phyloP scores from a whole-genome alignment of 306 rosid genomes.

The Carpinus viminea region DNA sequence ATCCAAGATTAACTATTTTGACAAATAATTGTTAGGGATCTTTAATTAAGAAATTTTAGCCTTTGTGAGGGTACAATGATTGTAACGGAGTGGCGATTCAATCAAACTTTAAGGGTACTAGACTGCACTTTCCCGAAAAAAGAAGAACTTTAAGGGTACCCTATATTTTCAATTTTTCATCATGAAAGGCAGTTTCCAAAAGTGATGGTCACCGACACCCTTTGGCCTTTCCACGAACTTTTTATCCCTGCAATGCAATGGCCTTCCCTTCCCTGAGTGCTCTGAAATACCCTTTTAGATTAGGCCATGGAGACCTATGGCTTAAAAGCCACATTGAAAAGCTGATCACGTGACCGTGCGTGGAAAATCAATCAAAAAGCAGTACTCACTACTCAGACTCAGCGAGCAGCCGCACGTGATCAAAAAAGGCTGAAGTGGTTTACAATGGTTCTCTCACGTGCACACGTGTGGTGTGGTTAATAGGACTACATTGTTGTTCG shows the following conservation, averaged over 20 bases:
- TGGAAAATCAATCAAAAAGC: not conserved
- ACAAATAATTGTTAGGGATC: too few relatives aligned
- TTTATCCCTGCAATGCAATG: not conserved
- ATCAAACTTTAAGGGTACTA: slow-evolving; percentile 5
- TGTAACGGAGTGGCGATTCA: slow-evolving; percentile 10
- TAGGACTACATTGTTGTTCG: too few relatives aligned
- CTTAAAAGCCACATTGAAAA: slow-evolving; percentile 12
- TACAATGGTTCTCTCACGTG: slow-evolving; percentile 18
- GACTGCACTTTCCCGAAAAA: slow-evolving; percentile 10
- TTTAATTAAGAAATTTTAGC: not conserved
- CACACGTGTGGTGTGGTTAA: slow-evolving; percentile 21
- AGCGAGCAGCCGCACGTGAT: slow-evolving; percentile 44
- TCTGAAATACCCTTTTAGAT: not conserved
- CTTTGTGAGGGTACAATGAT: not conserved
- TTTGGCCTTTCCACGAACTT: slow-evolving; percentile 36
- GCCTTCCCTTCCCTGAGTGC: not conserved
- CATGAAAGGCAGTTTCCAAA: slow-evolving; percentile 32
- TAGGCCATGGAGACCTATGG: not conserved
- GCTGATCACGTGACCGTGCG: not conserved
- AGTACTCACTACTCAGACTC: not conserved
- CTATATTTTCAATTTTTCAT: slow-evolving; percentile 11
- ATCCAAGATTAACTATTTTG: too few relatives aligned
- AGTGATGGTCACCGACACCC: slow-evolving; percentile 32
- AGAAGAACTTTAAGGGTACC: slow-evolving; percentile 13
- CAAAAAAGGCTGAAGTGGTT: not conserved